These are phyloP conservation scores for Thraustochytrium striatum DNA, from an alignment of 352 stramenopile genomes.

Conservation along the genomic window DNA sequence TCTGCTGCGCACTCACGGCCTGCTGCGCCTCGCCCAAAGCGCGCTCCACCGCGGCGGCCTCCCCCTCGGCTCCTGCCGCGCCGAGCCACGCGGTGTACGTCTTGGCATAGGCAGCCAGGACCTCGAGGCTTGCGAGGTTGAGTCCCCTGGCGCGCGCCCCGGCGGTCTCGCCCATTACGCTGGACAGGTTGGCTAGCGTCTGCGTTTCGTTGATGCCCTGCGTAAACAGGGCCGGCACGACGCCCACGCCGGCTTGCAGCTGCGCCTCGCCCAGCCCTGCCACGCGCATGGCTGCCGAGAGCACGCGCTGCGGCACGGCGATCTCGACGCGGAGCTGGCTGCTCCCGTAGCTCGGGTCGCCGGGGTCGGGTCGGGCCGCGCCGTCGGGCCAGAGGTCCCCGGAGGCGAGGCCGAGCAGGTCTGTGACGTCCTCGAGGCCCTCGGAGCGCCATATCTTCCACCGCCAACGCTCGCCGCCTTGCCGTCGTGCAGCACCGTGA, in stretches of 20 bases:
- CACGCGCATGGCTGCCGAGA: not conserved
- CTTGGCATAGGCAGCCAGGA: conserved; percentile 29
- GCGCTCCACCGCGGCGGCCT: no score
- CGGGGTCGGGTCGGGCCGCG: no score
- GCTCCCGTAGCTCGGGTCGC: no score
- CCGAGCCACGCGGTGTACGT: not conserved
- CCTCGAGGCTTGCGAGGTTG: conserved; percentile 51
- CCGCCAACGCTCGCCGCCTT: no score
- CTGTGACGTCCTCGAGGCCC: no score
- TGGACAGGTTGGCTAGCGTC: conserved; percentile 79
- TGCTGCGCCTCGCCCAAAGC: conserved; percentile 17
- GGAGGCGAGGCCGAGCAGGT: no score
- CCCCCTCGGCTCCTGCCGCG: no score
- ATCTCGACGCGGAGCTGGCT: conserved; percentile 1
- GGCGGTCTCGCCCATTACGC: conserved; percentile 63
- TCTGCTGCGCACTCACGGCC: conserved; percentile 18
- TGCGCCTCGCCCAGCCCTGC: not conserved
- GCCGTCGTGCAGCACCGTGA: no score
- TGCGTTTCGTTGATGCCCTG: conserved; percentile 90
- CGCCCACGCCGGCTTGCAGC: not conserved
- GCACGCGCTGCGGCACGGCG: not conserved
- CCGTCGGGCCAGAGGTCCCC: no score
- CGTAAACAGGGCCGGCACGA: conserved; percentile 56
- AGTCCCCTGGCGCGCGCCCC: conserved; percentile 52
- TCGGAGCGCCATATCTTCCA: no score